These are phyloP conservation scores for Leccinum pseudoinsigne DNA, from an alignment of 1,284 basidiomycete species.

Conservation along the genomic window DNA sequence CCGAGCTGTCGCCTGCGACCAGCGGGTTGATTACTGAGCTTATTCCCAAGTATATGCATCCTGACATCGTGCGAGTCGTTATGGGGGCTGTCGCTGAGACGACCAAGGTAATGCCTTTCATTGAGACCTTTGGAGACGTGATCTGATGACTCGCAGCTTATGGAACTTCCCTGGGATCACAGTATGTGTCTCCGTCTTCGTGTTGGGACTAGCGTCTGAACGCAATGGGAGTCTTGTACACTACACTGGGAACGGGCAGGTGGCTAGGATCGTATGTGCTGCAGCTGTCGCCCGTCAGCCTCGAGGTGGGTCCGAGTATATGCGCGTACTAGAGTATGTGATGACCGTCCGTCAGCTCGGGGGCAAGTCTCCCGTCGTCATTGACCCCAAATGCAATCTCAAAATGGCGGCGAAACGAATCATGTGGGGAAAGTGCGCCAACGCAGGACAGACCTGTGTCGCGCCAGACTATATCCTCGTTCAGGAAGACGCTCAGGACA, in stretches of 20 bases:
- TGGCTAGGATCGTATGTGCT: conserved; percentile 76
- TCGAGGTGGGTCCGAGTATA: conserved; percentile 52
- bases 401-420: conserved; percentile 60
- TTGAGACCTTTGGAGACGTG: background rate
- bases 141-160: conserved; percentile 41
- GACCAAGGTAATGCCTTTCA: conserved; percentile 50
- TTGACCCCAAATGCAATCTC: conserved; percentile 70
- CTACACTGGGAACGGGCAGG: conserved; percentile 60
- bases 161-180: conserved; percentile 87
- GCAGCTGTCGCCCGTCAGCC: conserved; percentile 88
- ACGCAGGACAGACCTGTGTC: conserved; percentile 72
- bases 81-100: conserved; percentile 78
- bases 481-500: conserved; percentile 59
- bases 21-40: conserved; percentile 74
- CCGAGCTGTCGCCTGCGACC: conserved; percentile 72
- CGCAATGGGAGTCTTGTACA: conserved; percentile 43
- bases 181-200: conserved; percentile 47
- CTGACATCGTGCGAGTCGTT: conserved; percentile 69
- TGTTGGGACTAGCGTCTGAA: background rate
- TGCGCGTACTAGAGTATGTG: background rate
- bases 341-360: conserved; percentile 30
- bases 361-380: conserved; percentile 80
- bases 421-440: conserved; percentile 80
- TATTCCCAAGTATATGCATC: conserved; percentile 80
- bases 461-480: conserved; percentile 87